These are phyloP conservation scores for Lasiosphaeris hirsuta DNA, from an alignment of 495 filamentous ascomycete genomes.

Conservation along the genomic window DNA sequence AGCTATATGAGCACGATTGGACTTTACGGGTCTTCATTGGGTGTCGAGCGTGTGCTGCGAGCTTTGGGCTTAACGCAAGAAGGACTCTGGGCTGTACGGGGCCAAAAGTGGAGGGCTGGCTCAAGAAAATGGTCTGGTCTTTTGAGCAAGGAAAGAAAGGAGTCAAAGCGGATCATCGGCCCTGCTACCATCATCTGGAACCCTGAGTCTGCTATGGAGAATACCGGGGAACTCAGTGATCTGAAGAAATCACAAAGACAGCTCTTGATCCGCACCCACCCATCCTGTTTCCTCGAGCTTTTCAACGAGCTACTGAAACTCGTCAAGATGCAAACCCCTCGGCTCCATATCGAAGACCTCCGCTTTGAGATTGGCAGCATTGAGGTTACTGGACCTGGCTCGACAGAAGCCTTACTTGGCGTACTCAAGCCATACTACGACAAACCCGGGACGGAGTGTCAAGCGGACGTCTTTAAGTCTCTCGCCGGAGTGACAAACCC, in stretches of 20 bases:
- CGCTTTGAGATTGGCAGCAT: constrained; percentile 95
- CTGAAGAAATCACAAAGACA: constrained; percentile 49
- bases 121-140: constrained; percentile 65
- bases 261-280: constrained; percentile 76
- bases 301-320: constrained; percentile 74
- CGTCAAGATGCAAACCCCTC: constrained; percentile 67
- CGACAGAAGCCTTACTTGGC: constrained; percentile 74
- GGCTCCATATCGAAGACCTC: constrained; percentile 78
- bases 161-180: constrained; percentile 59
- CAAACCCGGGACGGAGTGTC: constrained; percentile 30
- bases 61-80: constrained; percentile 58
- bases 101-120: constrained; percentile 72
- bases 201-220: constrained; percentile 20
- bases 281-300: constrained; percentile 79
- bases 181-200: constrained; percentile 74
- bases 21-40: constrained; percentile 63
- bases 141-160: constrained; percentile 57
- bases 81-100: constrained; percentile 57
- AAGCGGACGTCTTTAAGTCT: constrained; percentile 57
- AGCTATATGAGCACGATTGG: constrained; percentile 90
- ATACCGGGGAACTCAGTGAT: constrained; percentile 14
- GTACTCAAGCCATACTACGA: constrained; percentile 58
- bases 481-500: constrained; percentile 72
- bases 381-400: constrained; percentile 77
- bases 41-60: constrained; percentile 61